These are phyloP conservation scores for Schwanniomyces polymorphus DNA, from an alignment of 805 yeast genomes.

Conservation along the genomic window DNA sequence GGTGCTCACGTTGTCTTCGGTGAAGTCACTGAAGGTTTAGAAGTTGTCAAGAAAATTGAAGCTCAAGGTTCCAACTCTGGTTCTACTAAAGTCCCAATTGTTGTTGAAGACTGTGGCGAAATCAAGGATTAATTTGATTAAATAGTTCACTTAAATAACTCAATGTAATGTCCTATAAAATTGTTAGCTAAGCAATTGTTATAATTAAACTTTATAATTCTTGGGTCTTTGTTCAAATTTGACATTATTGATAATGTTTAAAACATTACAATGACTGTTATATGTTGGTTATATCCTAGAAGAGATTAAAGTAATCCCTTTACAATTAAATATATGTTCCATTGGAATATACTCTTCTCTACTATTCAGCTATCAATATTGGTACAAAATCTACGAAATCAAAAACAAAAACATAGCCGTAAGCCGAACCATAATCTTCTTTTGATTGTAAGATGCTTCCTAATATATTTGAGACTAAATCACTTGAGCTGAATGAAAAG, in stretches of 20 bases:
- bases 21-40: slow-evolving; percentile 80
- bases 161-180: background rate
- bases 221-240: background rate
- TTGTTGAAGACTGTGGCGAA: slow-evolving; percentile 60
- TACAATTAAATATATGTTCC: background rate
- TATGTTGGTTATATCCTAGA: background rate
- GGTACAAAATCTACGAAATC: slow-evolving; percentile 1
- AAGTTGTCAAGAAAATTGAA: slow-evolving; percentile 80
- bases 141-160: background rate
- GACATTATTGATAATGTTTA: slow-evolving; percentile 1
- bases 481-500: too few species aligned
- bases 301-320: background rate
- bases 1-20: slow-evolving; percentile 95
- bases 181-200: background rate
- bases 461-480: too few species aligned
- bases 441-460: background rate
- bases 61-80: slow-evolving; percentile 52
- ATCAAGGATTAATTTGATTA: slow-evolving; percentile 6
- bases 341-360: slow-evolving; percentile 2
- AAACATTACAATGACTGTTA: background rate
- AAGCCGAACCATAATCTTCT: background rate
- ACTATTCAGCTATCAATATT: background rate
- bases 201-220: background rate
- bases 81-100: slow-evolving; percentile 46
- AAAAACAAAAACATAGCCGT: slow-evolving; percentile 3